Percentiles rank a stretch among this genome's conserved stretches.
phyloP scores from a whole-genome alignment of 805 yeast genomes.

The Blastobotrys terrestris region DNA sequence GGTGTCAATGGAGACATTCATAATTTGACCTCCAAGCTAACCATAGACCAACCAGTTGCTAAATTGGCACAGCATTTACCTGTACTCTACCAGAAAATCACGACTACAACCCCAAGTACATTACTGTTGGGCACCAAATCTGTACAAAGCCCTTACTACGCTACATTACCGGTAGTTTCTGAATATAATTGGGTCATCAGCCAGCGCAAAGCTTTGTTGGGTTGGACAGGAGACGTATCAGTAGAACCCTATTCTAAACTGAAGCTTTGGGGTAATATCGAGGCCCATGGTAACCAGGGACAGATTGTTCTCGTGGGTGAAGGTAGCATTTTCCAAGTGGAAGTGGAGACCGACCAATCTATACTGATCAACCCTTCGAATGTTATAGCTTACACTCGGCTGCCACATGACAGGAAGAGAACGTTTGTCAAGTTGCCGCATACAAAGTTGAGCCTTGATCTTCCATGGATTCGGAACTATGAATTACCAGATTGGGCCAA shows the following conservation, averaged over 20 bases:
- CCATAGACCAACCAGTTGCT: slow-evolving; percentile 18
- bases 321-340: slow-evolving; percentile 36
- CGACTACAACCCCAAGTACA: slow-evolving; percentile 27
- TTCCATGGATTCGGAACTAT: slow-evolving; percentile 10
- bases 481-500: slow-evolving; percentile 5
- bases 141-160: slow-evolving; percentile 19
- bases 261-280: slow-evolving; percentile 26
- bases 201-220: slow-evolving; percentile 36
- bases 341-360: slow-evolving; percentile 33
- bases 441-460: slow-evolving; percentile 13
- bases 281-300: slow-evolving; percentile 29
- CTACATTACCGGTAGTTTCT: slow-evolving; percentile 31
- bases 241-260: slow-evolving; percentile 21
- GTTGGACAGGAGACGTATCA: slow-evolving; percentile 36
- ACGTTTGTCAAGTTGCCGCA: slow-evolving; percentile 15
- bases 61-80: slow-evolving; percentile 26
- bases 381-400: slow-evolving; percentile 35
- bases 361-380: slow-evolving; percentile 36
- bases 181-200: slow-evolving; percentile 36
- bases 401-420: slow-evolving; percentile 13
- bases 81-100: slow-evolving; percentile 30
- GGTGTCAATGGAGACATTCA: slow-evolving; percentile 34
- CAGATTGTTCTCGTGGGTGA: slow-evolving; percentile 38
- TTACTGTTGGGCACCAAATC: slow-evolving; percentile 24
- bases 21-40: slow-evolving; percentile 23